Percentiles rank a stretch among this genome's conserved stretches.
Evolutionary conservation across 208 protist species (phyloP).

Genomic region (Crithidia thermophila): DNA sequence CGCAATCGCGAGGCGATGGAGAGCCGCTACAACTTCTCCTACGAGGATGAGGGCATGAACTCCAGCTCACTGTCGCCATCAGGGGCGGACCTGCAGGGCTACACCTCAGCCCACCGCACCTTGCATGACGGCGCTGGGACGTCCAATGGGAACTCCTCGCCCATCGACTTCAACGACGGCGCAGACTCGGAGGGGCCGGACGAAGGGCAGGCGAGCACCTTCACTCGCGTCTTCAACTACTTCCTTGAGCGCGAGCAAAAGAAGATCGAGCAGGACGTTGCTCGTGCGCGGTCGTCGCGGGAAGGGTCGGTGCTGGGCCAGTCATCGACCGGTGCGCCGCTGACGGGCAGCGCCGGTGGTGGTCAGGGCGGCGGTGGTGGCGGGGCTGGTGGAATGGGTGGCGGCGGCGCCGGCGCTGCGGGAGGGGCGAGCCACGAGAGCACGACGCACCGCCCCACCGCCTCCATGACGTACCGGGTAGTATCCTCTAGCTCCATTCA

Average conservation of each 20-base stretch:
- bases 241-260: constrained; percentile 67
- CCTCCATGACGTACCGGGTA: constrained; percentile 52
- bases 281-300: constrained; percentile 34
- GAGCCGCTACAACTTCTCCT: constrained; percentile 75
- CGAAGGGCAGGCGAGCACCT: constrained; percentile 48
- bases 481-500: constrained; percentile 55
- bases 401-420: constrained; percentile 6
- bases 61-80: constrained; percentile 31
- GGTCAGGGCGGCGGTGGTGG: background rate
- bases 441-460: constrained; percentile 18
- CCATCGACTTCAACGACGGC: constrained; percentile 52
- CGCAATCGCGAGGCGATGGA: constrained; percentile 80
- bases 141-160: constrained; percentile 15
- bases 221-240: constrained; percentile 64
- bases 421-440: constrained; percentile 23
- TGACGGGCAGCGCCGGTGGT: background rate
- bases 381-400: background rate
- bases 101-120: constrained; percentile 11
- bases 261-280: constrained; percentile 61
- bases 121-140: constrained; percentile 8
- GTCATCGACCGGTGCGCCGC: background rate
- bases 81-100: constrained; percentile 10
- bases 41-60: constrained; percentile 63
- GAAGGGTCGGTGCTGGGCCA: constrained; percentile 16
- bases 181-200: constrained; percentile 23